Base-by-base conservation (phyloP, 2,329 filamentous ascomycete species). In the Metarhizium anisopliae region DNA sequence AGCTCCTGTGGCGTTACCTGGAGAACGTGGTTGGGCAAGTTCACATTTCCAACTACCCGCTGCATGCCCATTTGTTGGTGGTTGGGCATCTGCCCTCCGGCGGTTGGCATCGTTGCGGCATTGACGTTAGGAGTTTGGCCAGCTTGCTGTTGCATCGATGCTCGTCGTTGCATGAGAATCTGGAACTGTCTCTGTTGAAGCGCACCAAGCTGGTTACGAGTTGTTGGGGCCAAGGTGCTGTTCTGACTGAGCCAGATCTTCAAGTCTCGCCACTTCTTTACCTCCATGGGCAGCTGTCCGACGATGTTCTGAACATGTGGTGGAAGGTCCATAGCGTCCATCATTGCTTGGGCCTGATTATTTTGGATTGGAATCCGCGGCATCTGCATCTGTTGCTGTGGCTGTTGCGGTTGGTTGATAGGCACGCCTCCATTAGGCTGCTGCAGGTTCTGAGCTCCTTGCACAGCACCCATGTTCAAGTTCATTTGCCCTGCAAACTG, bases 241-340 rank as follows among this genome's bases (percentile, higher is more conserved):
- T 72, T 74, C 52, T 71, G 68, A 10, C 58, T 59, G 4, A 77
- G 59, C 72, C 74, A 78, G 2, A 61, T 56, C 61, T 75, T 76
- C 11, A 80, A 64, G 3, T 78, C 74, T 16, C 67, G 67, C 77
- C 77, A 80, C 59, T 76, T 80, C 64, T 77, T 77, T 5, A 77
- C 61, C 0, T 78, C 74, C 0, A 67, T 62, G 2, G 75, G 74
- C 2, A 77, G 56, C 20, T 64, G 64, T 13, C 52, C 61, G 3
- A 70, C 62, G 14, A 67, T 62, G 14, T 20, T 57, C 8, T 72
- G 58, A 5, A 77, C 60, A 14, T 67, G 64, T 2, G 63, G 60
- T 0, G 76, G 76, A 1, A 81, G 58, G 11, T 80, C 77, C 73
- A 80, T 74, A 10, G 61, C 68, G 57, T 80, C 77, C 73, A 80